phyloP scores from a whole-genome alignment of 2,329 filamentous ascomycete species.

The Pyricularia sp. region DNA sequence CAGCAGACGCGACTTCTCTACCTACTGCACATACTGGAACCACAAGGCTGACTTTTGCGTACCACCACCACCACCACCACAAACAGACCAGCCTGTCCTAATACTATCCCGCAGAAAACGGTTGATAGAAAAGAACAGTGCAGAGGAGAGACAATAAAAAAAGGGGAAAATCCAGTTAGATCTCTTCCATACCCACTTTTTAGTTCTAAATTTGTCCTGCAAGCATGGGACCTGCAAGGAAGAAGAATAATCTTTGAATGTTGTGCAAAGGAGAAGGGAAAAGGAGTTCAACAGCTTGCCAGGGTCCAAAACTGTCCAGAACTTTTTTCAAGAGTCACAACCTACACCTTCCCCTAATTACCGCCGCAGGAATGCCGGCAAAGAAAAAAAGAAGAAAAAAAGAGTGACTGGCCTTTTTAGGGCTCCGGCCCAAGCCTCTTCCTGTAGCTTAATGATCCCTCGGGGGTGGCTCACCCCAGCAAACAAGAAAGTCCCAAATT shows the following conservation, averaged over 20 bases:
- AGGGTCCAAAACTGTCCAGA: neutral
- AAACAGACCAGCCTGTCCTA: neutral
- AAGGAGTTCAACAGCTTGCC: neutral
- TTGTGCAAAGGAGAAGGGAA: neutral
- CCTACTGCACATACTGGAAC: too few species aligned
- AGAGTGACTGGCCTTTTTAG: neutral
- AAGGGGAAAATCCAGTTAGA: neutral
- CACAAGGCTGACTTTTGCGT: neutral
- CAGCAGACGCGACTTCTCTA: neutral
- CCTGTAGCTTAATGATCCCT: neutral
- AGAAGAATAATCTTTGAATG: neutral
- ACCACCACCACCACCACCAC: neutral
- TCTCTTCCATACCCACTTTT: neutral
- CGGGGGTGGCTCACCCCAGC: neutral
- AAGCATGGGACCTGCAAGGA: neutral
- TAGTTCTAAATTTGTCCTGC: neutral
- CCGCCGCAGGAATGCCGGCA: neutral
- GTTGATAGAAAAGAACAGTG: neutral
- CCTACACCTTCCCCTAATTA: neutral
- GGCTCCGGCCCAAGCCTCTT: neutral
- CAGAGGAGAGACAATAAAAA: neutral
- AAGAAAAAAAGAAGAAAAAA: neutral
- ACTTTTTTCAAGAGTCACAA: neutral
- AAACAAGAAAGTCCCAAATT: neutral
- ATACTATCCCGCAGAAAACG: neutral